Percentiles rank a stretch among this genome's conserved stretches.
Evolutionary conservation across 495 filamentous ascomycete genomes (phyloP).

Genomic region (Ramalina intermedia): DNA sequence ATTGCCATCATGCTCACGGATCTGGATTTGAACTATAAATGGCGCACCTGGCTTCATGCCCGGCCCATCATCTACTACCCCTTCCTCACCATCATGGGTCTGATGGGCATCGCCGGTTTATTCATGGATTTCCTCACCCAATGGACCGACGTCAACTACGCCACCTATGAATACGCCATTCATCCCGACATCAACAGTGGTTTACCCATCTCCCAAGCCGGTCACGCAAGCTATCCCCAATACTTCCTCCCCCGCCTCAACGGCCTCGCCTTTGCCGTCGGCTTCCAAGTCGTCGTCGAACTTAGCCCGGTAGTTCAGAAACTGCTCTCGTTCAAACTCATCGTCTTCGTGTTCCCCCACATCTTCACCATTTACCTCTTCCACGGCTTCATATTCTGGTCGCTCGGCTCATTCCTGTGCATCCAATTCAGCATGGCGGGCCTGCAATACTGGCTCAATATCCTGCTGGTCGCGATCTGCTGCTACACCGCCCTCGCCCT

Average conservation of each 20-base stretch:
- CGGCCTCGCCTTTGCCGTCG: slow-evolving; percentile 22
- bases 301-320: slow-evolving; percentile 20
- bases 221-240: slow-evolving; percentile 17
- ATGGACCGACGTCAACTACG: slow-evolving; percentile 18
- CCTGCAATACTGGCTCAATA: slow-evolving; percentile 15
- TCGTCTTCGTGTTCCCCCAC: slow-evolving; percentile 28
- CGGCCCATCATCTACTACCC: slow-evolving; percentile 18
- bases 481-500: slow-evolving; percentile 5
- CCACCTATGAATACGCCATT: slow-evolving; percentile 21
- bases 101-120: slow-evolving; percentile 15
- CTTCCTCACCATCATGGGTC: slow-evolving; percentile 13
- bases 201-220: slow-evolving; percentile 15
- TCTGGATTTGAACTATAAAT: slow-evolving; percentile 28
- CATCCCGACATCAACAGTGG: slow-evolving; percentile 24
- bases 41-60: slow-evolving; percentile 19
- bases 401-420: slow-evolving; percentile 17
- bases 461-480: slow-evolving; percentile 9
- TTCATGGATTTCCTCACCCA: slow-evolving; percentile 18
- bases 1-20: slow-evolving; percentile 25
- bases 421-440: slow-evolving; percentile 7
- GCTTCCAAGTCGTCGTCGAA: slow-evolving; percentile 25
- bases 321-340: slow-evolving; percentile 17
- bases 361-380: slow-evolving; percentile 32
- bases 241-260: slow-evolving; percentile 28
- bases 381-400: slow-evolving; percentile 29